Evolutionary conservation across 2,329 filamentous ascomycete species (phyloP), one percentile per base, ranked within the genome.

Genomic region (Plectosphaerella sp.): DNA sequence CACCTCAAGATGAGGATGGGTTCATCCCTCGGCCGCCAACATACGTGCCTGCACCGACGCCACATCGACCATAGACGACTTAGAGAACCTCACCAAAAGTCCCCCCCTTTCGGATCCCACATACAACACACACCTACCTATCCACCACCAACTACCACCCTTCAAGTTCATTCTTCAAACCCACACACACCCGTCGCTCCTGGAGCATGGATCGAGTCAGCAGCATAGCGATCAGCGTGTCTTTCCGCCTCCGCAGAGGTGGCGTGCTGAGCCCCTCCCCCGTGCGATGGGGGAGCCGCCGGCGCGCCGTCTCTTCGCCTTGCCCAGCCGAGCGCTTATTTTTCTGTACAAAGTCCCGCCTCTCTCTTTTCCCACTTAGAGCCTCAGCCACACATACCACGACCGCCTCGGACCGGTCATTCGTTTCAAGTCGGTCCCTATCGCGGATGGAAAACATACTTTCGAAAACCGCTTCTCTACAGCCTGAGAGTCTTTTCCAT

Each of bases 371-470:
- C 35, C 28, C 28, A 33, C 28, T 33, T 55, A 55, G 48, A 55
- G 54, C 50, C 45, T 22, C n/a, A 33, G 11, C 8, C 28, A 41
- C 41, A 43, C 41, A 43, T 43, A 43, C 18, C 16, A 18, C 54
- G 56, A 58, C 56, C 49, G 33, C 52, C 56, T 48, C 11, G 54
- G 56, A 52, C 52, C 52, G 56, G 56, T 58, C 56, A 50, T 58
- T 57, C 54, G 48, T 41, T 58, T 58, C 56, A 46, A 52, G 42
- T 58, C 56, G 54, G 54, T 58, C 54, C 37, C 54, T 56, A 49
- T 54, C 52, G 48, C 41, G 41, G 41, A 43, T 5, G 16, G 28
- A 33, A 28, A 33, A 9, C 28, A 33, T 10, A 10, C 28, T 12
- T 33, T 9, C 25, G 25, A 28, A 28, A 28, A 28, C 25, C 5